These are phyloP conservation scores for Saccharum spontaneum DNA, from an alignment of 176 grass and related monocot genomes.

Conservation along the genomic window DNA sequence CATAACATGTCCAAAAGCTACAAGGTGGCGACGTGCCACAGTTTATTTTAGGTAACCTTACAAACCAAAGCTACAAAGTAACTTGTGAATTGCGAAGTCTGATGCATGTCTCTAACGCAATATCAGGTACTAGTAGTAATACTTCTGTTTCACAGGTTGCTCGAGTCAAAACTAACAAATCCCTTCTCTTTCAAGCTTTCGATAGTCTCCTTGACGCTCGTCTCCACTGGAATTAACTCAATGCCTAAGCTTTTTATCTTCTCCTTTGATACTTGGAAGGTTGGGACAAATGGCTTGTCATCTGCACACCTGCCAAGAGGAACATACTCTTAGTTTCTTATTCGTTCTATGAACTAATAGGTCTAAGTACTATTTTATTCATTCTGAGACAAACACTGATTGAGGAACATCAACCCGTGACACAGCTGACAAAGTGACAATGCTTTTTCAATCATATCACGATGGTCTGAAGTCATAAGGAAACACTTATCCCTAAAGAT, in stretches of 20 bases:
- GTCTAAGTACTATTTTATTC: not conserved
- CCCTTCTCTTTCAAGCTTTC: constrained; percentile 69
- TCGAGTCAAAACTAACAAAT: constrained; percentile 40
- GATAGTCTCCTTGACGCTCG: constrained; percentile 58
- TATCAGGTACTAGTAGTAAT: not conserved
- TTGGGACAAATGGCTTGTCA: constrained; percentile 48
- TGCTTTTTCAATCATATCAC: not conserved
- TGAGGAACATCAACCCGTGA: not conserved
- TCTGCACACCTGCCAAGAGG: constrained; percentile 47
- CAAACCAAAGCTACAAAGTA: not conserved
- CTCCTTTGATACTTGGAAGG: constrained; percentile 63
- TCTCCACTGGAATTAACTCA: constrained; percentile 40
- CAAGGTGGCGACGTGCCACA: not conserved
- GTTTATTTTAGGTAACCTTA: not conserved
- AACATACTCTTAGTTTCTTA: not conserved
- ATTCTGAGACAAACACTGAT: not conserved
- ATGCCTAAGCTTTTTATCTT: constrained; percentile 55
- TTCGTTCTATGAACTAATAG: not conserved
- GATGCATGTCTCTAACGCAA: not conserved
- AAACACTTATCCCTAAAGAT: not conserved
- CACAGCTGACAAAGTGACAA: not conserved
- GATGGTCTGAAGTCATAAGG: not conserved
- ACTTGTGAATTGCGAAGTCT: not conserved
- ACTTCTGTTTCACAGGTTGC: constrained; percentile 34
- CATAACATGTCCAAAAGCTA: not conserved